Conservation (phyloP, 345 rosid species). For the Syzygium jambos region DNA sequence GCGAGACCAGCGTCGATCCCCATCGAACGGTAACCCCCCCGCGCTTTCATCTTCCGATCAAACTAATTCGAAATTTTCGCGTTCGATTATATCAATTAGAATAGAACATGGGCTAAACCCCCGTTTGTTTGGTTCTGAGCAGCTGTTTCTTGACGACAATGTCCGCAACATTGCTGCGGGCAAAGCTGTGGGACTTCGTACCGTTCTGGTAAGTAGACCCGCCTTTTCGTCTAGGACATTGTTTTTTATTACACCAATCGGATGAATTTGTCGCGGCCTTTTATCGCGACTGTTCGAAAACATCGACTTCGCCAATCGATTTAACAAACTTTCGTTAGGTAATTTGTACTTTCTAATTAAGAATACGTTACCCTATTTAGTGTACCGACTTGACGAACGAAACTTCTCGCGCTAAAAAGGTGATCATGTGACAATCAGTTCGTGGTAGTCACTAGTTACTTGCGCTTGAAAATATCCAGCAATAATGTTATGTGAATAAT, state of each 20-base stretch:
- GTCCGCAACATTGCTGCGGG: slow-evolving; percentile 60
- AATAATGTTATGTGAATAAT: background rate
- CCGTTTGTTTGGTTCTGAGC: background rate
- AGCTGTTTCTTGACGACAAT: slow-evolving; percentile 84
- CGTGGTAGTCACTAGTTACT: background rate
- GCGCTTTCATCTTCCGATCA: background rate
- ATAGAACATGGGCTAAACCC: background rate
- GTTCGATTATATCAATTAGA: background rate
- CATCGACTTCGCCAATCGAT: background rate
- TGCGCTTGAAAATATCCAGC: background rate
- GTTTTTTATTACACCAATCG: background rate
- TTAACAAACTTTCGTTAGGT: background rate
- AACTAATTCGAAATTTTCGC: background rate
- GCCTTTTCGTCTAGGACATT: accelerated
- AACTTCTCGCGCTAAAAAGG: no score
- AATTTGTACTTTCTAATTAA: background rate
- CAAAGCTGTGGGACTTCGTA: slow-evolving; percentile 59
- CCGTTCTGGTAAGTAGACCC: slow-evolving; percentile 52
- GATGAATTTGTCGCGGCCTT: background rate
- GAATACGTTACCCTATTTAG: background rate
- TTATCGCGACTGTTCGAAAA: background rate
- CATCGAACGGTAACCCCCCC: slow-evolving; percentile 41
- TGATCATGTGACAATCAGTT: background rate
- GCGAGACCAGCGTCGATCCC: slow-evolving; percentile 53
- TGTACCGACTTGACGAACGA: accelerated